Base-by-base conservation (phyloP, 139 green algal species). In the Deuterostichococcus epilithicus region DNA sequence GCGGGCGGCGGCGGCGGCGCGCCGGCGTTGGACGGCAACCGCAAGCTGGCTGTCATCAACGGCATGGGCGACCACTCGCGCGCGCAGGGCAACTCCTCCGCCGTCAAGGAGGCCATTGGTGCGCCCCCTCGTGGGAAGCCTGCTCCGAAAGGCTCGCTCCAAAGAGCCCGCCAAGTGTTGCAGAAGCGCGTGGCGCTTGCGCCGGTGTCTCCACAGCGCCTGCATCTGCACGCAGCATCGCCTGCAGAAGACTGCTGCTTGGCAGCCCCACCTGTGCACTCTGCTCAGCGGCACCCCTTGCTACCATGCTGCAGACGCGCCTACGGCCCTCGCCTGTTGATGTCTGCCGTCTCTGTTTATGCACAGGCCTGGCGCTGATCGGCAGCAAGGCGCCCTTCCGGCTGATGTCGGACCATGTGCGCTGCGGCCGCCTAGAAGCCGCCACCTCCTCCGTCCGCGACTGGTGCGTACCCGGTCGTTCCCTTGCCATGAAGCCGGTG, bases 31-130 rank as follows among this genome's bases (percentile, higher is more conserved):
- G 76, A 80, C 23, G 45, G 34, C 32, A 65, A 26, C 68, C 44
- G 76, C 44, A 80, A 80, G 68, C 45, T 80, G 68, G 76, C 76
- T 28, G 45, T 80, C 0, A 68, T 80, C 33, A 80, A 80, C 38
- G 76, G 76, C 76, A 45, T 80, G 45, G 76, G 76, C 34, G 76
- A 80, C 44, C 67, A 80, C 28, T 39, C n/a, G 45, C 33, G 76
- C 18, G 66, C 52, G 30, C 70, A 84, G 68, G 70, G 71, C 4
- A 67, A 81, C 34, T 72, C 75, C 38, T 70, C 72, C 33, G 65
- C 70, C 3, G 82, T 84, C 2, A 84, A 86, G 68, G 76, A 83
- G 39, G 76, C 81, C 1, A 33, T 88, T 20, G 68, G 59, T 68
- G 59, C 8, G 59, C 20, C 10, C 23, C 13, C 18, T 13, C 18